Percentiles rank a stretch among this genome's conserved stretches.
phyloP scores from a whole-genome alignment of 306 rosid genomes.

The Ceratonia siliqua region DNA sequence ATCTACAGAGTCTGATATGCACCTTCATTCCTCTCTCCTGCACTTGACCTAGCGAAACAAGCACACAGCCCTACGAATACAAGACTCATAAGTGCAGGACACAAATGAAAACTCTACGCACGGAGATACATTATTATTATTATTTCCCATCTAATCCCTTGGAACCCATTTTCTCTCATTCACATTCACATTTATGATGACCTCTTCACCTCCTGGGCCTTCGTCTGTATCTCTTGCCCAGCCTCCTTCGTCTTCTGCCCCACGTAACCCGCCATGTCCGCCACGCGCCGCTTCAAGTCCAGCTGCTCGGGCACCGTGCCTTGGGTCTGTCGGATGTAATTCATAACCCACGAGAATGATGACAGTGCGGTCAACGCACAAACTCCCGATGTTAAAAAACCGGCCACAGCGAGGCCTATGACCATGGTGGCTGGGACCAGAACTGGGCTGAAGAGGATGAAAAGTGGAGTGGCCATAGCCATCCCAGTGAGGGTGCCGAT shows the following conservation, averaged over 20 bases:
- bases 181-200: constrained; percentile 32
- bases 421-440: constrained; percentile 61
- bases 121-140: not conserved
- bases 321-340: constrained; percentile 34
- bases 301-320: constrained; percentile 49
- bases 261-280: constrained; percentile 50
- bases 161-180: not conserved
- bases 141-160: constrained; percentile 20
- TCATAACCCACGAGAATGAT: constrained; percentile 66
- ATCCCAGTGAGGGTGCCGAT: constrained; percentile 56
- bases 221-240: constrained; percentile 71
- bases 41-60: not conserved
- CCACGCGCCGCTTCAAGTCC: constrained; percentile 55
- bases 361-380: constrained; percentile 62
- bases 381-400: constrained; percentile 55
- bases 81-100: no score
- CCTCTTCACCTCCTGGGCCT: constrained; percentile 72
- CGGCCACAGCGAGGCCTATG: constrained; percentile 53
- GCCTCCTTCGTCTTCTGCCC: constrained; percentile 86
- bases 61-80: not conserved
- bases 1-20: not conserved
- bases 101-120: not conserved
- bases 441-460: constrained; percentile 75
- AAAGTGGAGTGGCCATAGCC: constrained; percentile 55
- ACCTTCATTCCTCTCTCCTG: not conserved